These are phyloP conservation scores for Carallia brachiata DNA, from an alignment of 345 rosid genomes.

Conservation along the genomic window DNA sequence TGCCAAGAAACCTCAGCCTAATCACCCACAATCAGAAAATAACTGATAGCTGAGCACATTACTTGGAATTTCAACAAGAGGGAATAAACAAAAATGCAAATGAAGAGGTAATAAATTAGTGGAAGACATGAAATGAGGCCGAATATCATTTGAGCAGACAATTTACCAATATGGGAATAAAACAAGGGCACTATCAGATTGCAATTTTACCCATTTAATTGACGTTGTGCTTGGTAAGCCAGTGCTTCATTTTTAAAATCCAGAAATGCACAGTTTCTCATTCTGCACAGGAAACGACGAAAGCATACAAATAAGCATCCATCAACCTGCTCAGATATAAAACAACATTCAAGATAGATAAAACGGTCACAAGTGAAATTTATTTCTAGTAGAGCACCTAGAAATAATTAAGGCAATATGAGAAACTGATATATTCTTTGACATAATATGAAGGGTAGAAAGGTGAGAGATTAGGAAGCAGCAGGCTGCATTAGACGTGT, in stretches of 20 bases:
- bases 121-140: not conserved
- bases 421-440: no score
- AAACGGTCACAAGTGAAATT: no score
- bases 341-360: no score
- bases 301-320: not conserved
- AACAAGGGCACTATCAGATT: not conserved
- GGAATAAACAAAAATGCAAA: not conserved
- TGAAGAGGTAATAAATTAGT: not conserved
- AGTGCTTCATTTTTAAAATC: slow-evolving; percentile 71
- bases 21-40: slow-evolving; percentile 24
- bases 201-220: slow-evolving; percentile 66
- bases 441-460: no score
- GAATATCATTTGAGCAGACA: not conserved
- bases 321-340: no score
- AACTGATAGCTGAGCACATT: slow-evolving; percentile 8
- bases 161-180: not conserved
- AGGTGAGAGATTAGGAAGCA: no score
- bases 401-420: no score
- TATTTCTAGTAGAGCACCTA: no score
- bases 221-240: slow-evolving; percentile 81
- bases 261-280: slow-evolving; percentile 80
- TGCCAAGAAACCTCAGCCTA: slow-evolving; percentile 93
- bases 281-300: slow-evolving; percentile 35
- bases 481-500: no score
- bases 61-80: not conserved